Evolutionary conservation across 2,329 filamentous ascomycete species (phyloP).

Genomic region (Lachnellula willkommii): DNA sequence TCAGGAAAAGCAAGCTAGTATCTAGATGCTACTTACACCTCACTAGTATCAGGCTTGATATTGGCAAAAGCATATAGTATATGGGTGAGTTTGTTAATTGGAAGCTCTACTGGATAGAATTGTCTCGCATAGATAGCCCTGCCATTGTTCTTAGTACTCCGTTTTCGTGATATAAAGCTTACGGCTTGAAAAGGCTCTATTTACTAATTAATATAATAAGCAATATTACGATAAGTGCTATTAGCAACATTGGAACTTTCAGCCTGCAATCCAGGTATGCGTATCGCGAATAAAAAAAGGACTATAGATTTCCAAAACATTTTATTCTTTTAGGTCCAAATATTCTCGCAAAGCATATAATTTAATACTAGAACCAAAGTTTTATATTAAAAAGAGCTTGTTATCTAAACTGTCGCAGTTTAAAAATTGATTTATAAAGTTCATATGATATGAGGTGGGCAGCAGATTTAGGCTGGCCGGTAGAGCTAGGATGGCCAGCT

Average conservation of each 20-base stretch:
- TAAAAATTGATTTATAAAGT: too few species aligned
- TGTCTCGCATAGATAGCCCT: constrained; percentile 77
- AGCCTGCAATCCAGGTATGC: background rate
- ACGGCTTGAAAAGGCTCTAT: background rate
- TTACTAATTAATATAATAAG: constrained; percentile 9
- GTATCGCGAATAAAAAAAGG: background rate
- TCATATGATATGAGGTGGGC: too few species aligned
- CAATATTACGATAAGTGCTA: constrained; percentile 46
- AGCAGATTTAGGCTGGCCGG: too few species aligned
- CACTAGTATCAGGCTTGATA: constrained; percentile 66
- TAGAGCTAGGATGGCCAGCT: too few species aligned
- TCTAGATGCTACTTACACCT: constrained; percentile 49
- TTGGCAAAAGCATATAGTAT: constrained; percentile 87
- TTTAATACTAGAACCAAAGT: too few species aligned
- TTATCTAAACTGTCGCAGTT: too few species aligned
- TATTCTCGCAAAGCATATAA: too few species aligned
- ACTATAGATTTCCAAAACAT: background rate
- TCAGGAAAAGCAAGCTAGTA: background rate
- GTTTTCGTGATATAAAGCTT: background rate
- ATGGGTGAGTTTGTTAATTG: constrained; percentile 73
- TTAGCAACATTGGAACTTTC: background rate
- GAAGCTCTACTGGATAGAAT: constrained; percentile 76
- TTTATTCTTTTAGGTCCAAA: too few species aligned
- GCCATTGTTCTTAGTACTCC: background rate
- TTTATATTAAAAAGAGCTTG: too few species aligned